Base-by-base conservation (phyloP, 768 basidiomycete species). In the Termitomyces sp. region DNA sequence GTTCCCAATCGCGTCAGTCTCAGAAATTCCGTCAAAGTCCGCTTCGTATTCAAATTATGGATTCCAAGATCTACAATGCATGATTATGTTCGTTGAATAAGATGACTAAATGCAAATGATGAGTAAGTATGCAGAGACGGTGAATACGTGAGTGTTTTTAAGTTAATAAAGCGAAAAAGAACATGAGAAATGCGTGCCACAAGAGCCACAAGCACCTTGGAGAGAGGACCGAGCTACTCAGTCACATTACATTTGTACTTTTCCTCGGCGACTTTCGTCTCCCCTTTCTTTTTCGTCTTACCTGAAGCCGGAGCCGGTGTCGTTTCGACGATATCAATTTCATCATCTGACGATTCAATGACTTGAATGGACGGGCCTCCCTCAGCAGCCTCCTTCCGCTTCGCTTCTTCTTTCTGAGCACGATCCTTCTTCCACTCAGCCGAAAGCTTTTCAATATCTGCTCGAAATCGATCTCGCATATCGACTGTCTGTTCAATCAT, bases 361-460 rank as follows among this genome's bases (percentile, higher is more conserved):
- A 65, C 60, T 24, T 67, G 66, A 3, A 62, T 37, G 5, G 53
- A n/a, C 69, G n/a, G n/a, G n/a, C n/a, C n/a, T n/a, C n/a, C n/a
- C n/a, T n/a, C n/a, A n/a, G n/a, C n/a, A n/a, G n/a, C n/a, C n/a
- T n/a, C n/a, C n/a, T n/a, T n/a, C n/a, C n/a, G n/a, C n/a, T n/a
- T n/a, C n/a, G n/a, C n/a, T 54, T 71, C 66, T 55, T 71, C 70
- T 58, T 71, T 74, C 24, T 66, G 66, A 12, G 66, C 74, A 40
- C 77, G 77, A 37, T 70, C 69, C 46, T 70, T 69, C 64, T 75
- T 78, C 80, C 84, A 87, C 17, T 76, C 72, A 22, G 65, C 61
- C n/a, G 87, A 85, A 26, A 88, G 71, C 3, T 62, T 51, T 9
- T 61, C 51, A 28, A 87, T 82, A 8, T 72, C 71, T 2, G 58